Evolutionary conservation across 2,329 filamentous ascomycete genomes (phyloP).

Genomic region (Alternaria ethzedia): DNA sequence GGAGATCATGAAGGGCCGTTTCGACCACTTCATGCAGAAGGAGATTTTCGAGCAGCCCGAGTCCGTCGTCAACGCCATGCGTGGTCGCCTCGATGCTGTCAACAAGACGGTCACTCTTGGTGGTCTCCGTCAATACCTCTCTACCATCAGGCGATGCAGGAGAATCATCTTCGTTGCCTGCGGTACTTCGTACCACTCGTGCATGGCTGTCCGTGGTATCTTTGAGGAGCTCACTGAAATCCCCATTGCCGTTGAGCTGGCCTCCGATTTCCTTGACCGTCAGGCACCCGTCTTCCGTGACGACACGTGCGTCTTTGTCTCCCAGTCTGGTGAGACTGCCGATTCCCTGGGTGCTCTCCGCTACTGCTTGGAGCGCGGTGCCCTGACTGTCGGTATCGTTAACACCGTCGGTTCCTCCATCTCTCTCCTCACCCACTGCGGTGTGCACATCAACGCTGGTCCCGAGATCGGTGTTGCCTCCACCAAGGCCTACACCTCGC

Average conservation of each 20-base stretch:
- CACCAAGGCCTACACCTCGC: conserved; percentile 98
- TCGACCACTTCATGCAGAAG: conserved; percentile 99
- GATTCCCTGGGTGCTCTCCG: conserved; percentile 96
- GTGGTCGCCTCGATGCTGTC: conserved; percentile 90
- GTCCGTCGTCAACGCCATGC: conserved; percentile 99
- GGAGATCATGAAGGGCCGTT: conserved; percentile 99
- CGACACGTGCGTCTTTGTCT: conserved; percentile 98
- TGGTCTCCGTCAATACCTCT: conserved; percentile 94
- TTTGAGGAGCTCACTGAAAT: conserved; percentile 99
- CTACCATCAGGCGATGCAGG: conserved; percentile 93
- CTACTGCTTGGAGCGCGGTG: conserved; percentile 97
- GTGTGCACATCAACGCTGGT: conserved; percentile 99
- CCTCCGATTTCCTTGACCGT: conserved; percentile 96
- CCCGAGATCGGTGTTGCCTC: conserved; percentile 99
- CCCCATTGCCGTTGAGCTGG: conserved; percentile 94
- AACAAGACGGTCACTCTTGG: conserved; percentile 97
- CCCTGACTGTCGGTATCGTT: conserved; percentile 95
- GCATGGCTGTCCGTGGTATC: conserved; percentile 97
- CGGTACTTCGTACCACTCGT: conserved; percentile 97
- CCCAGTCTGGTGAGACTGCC: conserved; percentile 97
- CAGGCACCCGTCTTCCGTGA: conserved; percentile 98
- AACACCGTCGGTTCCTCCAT: conserved; percentile 99
- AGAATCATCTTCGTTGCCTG: conserved; percentile 99
- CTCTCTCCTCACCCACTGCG: conserved; percentile 97
- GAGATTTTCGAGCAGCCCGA: conserved; percentile 99